Percentiles rank a stretch among this genome's conserved stretches.
phyloP scores from a whole-genome alignment of 306 rosid genomes.

The Cicer cuneatum region DNA sequence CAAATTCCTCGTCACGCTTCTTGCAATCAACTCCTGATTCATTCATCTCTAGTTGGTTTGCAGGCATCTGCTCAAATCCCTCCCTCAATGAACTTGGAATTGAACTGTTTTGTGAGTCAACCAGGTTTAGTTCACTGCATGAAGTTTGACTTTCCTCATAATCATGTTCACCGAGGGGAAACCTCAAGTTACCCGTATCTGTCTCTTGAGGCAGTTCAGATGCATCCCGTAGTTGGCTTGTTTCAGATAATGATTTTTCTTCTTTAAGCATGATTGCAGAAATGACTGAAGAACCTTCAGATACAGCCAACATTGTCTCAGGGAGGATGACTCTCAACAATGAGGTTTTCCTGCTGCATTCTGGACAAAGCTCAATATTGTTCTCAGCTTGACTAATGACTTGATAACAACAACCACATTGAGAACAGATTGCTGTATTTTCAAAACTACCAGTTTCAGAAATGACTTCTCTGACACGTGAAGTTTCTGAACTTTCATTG shows the following conservation, averaged over 20 bases:
- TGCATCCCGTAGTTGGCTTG: slow-evolving; percentile 37
- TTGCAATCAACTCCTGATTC: slow-evolving; percentile 46
- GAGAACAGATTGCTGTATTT: slow-evolving; percentile 57
- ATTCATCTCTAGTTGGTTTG: slow-evolving; percentile 48
- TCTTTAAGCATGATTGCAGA: slow-evolving; percentile 46
- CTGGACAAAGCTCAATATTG: slow-evolving; percentile 56
- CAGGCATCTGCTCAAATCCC: slow-evolving; percentile 50
- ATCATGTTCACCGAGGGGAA: slow-evolving; percentile 48
- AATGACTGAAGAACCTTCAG: slow-evolving; percentile 46
- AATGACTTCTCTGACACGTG: slow-evolving; percentile 50
- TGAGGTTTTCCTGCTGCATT: slow-evolving; percentile 60
- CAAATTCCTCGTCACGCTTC: slow-evolving; percentile 44
- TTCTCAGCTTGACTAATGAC: slow-evolving; percentile 48
- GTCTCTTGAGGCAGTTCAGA: slow-evolving; percentile 49
- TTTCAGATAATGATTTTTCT: slow-evolving; percentile 49
- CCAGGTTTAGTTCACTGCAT: slow-evolving; percentile 50
- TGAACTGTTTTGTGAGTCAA: slow-evolving; percentile 50
- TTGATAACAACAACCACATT: slow-evolving; percentile 61
- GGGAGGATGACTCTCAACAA: slow-evolving; percentile 46
- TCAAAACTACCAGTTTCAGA: slow-evolving; percentile 50
- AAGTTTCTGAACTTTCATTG: slow-evolving; percentile 51
- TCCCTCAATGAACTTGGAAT: slow-evolving; percentile 46
- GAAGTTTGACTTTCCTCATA: slow-evolving; percentile 53
- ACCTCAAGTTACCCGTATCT: slow-evolving; percentile 48
- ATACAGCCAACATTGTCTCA: slow-evolving; percentile 49